Evolutionary conservation across 2,329 filamentous ascomycete species (phyloP), one percentile per base, ranked within the genome.

Genomic region (Ampelomyces quisqualis): DNA sequence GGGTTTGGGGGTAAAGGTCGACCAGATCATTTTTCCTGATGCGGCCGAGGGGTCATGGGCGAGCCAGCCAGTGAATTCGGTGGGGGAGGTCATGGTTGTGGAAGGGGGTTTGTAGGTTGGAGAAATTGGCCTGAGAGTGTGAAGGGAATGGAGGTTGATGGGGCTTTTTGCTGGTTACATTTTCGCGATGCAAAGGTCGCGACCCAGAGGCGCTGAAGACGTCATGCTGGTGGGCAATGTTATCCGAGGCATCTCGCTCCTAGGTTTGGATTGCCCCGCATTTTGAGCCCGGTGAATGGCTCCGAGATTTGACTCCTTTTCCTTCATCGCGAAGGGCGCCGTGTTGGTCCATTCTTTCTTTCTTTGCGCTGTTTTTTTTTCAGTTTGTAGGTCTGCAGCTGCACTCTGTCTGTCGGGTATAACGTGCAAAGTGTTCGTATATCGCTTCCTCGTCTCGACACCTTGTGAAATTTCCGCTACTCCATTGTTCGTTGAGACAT

Each of bases 31-130:
- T 38, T 77, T 77, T 42, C 78, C 78, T 37, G 79, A 59, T 22
- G 67, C 73, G 9, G 76, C 65, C 43, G 67, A 64, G 21, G 70
- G 55, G 62, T 76, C 74, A 23, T 75, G 71, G 57, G 74, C 78
- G 51, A 80, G 68, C 78, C 78, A 81, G 55, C 78, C 78, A 58
- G 78, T 70, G 58, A 81, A 81, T 40, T 73, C 74, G 63, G 76
- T 60, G 11, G 62, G 55, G 18, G 60, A 60, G 30, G 51, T 38
- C 63, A 61, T 66, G 33, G 23, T 38, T 22, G 4, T 2, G 15
- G 8, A 7, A 2, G 2, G 2, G 18, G 7, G 11, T 4, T 10
- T 6, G 18, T 6, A 20, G 29, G 5, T 3, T 19, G 29, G 9
- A 10, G 22, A 3, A 6, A 11, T 17, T 11, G 29, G 10, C 26